Evolutionary conservation across 2,329 filamentous ascomycete species (phyloP).

Genomic region (Graphiopsis chlorocephala): DNA sequence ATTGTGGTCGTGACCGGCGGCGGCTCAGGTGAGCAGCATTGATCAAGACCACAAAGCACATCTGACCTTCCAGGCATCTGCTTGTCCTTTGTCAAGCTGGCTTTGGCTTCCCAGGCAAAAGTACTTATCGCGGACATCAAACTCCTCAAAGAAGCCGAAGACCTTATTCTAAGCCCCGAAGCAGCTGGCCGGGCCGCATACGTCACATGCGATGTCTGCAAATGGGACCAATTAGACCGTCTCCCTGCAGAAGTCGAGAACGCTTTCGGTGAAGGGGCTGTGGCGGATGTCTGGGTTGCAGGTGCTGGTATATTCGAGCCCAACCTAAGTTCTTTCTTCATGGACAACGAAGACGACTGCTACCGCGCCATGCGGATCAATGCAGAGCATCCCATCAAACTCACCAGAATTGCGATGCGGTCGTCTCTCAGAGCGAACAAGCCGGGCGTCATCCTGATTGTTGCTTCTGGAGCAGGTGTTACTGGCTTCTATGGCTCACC

Average conservation of each 20-base stretch:
- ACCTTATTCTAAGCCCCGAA: constrained; percentile 23
- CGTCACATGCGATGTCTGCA: constrained; percentile 34
- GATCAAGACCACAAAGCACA: neutral
- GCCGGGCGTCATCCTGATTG: constrained; percentile 36
- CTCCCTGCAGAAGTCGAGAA: constrained; percentile 26
- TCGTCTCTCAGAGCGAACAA: constrained; percentile 33
- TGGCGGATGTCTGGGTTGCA: constrained; percentile 40
- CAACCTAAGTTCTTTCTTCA: constrained; percentile 36
- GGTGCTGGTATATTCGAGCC: constrained; percentile 42
- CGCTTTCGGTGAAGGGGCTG: constrained; percentile 30
- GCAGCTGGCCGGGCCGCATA: constrained; percentile 25
- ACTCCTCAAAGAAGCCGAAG: constrained; percentile 32
- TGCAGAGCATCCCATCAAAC: constrained; percentile 39
- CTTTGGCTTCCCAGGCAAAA: constrained; percentile 24
- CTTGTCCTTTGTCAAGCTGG: constrained; percentile 25
- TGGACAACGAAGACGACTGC: constrained; percentile 36
- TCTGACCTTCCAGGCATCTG: constrained; percentile 22
- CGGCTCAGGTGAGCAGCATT: constrained; percentile 18
- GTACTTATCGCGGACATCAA: constrained; percentile 38
- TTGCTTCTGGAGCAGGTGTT: constrained; percentile 36
- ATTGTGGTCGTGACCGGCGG: constrained; percentile 29
- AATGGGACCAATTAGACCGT: constrained; percentile 32
- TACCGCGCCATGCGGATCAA: constrained; percentile 38
- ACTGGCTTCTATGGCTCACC: constrained; percentile 30
- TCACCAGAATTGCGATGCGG: constrained; percentile 40